These are phyloP conservation scores for Saccharomyces hybrid DNA, from an alignment of 1,139 yeast species.

Conservation along the genomic window DNA sequence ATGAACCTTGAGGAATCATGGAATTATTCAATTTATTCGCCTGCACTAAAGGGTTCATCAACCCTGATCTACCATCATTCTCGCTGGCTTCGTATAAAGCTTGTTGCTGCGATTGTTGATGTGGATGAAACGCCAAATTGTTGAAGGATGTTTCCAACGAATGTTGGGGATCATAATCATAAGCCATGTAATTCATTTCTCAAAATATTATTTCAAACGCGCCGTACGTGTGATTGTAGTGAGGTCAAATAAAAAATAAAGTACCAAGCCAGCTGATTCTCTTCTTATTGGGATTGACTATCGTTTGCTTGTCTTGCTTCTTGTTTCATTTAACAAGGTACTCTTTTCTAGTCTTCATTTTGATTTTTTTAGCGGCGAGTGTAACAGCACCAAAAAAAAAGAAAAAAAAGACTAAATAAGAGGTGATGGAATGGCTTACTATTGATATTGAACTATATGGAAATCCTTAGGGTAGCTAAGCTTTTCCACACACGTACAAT, in stretches of 20 bases:
- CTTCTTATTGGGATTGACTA: neutral
- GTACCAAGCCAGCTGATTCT: slow-evolving; percentile 1
- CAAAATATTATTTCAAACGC: neutral
- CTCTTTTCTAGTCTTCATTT: neutral
- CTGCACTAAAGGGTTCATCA: neutral
- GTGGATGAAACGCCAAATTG: slow-evolving; percentile 6
- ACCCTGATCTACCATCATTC: neutral
- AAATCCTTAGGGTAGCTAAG: neutral
- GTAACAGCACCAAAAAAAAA: neutral
- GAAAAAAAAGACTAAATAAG: neutral
- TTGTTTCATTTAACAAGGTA: neutral
- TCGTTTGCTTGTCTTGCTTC: neutral
- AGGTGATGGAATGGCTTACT: neutral
- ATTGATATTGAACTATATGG: neutral
- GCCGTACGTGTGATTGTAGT: neutral
- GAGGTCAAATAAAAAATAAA: neutral
- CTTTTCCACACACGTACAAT: neutral
- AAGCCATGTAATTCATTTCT: slow-evolving; percentile 10
- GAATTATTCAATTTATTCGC: neutral
- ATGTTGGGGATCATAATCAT: slow-evolving; percentile 11
- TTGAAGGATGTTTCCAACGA: slow-evolving; percentile 9
- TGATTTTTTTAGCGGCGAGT: neutral
- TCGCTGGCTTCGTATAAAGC: slow-evolving; percentile 8
- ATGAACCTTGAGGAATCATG: slow-evolving; percentile 1
- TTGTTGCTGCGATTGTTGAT: slow-evolving; percentile 6